Base-by-base conservation (phyloP, 345 rosid species). In the Arabidopsis thaliana region DNA sequence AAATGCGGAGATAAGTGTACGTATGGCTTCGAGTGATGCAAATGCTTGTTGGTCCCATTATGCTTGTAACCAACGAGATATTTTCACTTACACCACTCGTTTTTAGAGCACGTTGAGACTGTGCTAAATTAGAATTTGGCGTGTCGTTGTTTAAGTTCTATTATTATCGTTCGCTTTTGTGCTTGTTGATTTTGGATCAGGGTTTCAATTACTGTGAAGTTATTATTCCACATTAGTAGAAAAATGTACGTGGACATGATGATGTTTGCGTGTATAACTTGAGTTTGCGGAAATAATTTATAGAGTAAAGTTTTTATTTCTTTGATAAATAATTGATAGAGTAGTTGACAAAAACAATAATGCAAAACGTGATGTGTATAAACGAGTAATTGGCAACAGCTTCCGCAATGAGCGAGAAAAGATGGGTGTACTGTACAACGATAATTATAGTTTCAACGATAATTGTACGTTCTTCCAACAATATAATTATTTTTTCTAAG, bases 51-150 rank as follows among this genome's bases (percentile, higher is more conserved):
- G 63, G 63, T 42, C 63, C 52, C 41, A 55, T 6, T 16, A 25
- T 41, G 32, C 1, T 16, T 28, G 5, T 3, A 12, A 6, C 7
- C 8, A 52, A 49, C 22, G 23, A 40, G 53, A 25, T 30, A 2
- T 63, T 44, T 44, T 44, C 42, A 48, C 10, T 25, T 16, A 16
- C 36, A 58, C 78, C 78, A 49, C 60, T 74, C 45, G 67, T 58
- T 38, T 66, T 66, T 66, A 11, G 40, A 37, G 73, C 78, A 74
- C 72, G 72, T 74, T 66, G 33, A 16, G 51, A 65, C 9, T 28
- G 51, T 36, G 65, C 16, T 55, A n/a, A 16, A 3, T 6, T 41
- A 38, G 33, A 25, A 6, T 23, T 73, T 72, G 50, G 4, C 51
- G 23, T 7, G n/a, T n/a, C n/a, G 23, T n/a, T 46, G 51, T 6